phyloP scores from a whole-genome alignment of 495 filamentous ascomycete species.

The Hyaloscypha finlandica region DNA sequence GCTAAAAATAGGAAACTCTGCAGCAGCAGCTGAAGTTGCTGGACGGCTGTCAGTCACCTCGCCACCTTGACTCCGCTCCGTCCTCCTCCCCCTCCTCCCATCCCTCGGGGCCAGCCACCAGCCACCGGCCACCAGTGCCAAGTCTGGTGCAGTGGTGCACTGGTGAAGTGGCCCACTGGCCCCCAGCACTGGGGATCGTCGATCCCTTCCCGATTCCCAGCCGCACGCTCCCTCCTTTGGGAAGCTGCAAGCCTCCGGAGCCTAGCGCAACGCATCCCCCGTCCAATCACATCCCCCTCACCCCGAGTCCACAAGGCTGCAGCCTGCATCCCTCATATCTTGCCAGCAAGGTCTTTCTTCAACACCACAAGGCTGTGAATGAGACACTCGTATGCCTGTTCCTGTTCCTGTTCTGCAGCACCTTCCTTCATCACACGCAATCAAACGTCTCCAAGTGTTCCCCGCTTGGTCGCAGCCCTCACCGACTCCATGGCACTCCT shows the following conservation, averaged over 20 bases:
- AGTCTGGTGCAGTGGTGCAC: too few relatives aligned
- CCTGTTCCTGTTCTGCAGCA: neutral
- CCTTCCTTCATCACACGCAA: neutral
- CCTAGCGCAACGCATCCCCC: neutral
- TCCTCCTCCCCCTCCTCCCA: too few relatives aligned
- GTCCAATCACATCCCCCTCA: neutral
- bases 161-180: too few relatives aligned
- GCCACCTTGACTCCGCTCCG: neutral
- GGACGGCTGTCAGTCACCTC: neutral
- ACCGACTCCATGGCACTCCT: slow-evolving; percentile 26
- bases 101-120: too few relatives aligned
- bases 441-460: neutral
- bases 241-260: slow-evolving; percentile 2
- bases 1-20: neutral
- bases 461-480: neutral
- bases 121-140: too few relatives aligned
- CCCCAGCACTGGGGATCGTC: neutral
- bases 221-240: neutral
- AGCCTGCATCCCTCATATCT: too few relatives aligned
- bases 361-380: too few relatives aligned
- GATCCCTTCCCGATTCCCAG: neutral
- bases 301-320: neutral
- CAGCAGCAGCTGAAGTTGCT: neutral
- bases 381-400: neutral
- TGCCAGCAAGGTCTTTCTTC: too few relatives aligned